These are phyloP conservation scores for Myriosclerotinia duriaeana DNA, from an alignment of 2,329 filamentous ascomycete species.

Conservation along the genomic window DNA sequence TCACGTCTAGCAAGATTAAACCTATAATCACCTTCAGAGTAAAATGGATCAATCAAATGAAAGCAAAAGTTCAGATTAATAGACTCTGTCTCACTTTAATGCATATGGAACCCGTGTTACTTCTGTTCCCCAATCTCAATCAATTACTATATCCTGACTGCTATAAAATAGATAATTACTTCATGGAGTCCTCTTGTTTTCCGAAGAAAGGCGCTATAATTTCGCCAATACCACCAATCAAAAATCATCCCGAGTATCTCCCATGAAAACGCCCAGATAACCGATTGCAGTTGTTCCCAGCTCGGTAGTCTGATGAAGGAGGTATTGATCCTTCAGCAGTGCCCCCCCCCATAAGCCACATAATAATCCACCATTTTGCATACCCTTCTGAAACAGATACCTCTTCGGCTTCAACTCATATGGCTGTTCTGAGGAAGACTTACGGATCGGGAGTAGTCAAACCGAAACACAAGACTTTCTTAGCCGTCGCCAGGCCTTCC, in stretches of 20 bases:
- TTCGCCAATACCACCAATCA: background rate
- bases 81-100: background rate
- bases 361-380: too few species aligned
- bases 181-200: too few species aligned
- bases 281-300: background rate
- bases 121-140: background rate
- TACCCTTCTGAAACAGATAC: fast-evolving
- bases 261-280: too few species aligned
- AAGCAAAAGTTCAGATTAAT: background rate
- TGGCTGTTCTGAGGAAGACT: fast-evolving
- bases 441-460: background rate
- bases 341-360: fast-evolving
- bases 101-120: background rate
- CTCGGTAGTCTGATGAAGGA: too few species aligned
- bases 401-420: too few species aligned
- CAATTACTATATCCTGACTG: too few species aligned
- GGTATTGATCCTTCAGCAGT: background rate
- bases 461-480: background rate
- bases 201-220: too few species aligned
- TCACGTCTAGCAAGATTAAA: too few species aligned
- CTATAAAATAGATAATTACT: background rate
- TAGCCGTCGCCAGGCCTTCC: background rate
- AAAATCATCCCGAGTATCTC: too few species aligned
- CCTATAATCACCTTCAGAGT: too few species aligned
- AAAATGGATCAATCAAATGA: too few species aligned